phyloP scores from a whole-genome alignment of 2,329 filamentous ascomycete genomes.

The Didymellaceae sp. region DNA sequence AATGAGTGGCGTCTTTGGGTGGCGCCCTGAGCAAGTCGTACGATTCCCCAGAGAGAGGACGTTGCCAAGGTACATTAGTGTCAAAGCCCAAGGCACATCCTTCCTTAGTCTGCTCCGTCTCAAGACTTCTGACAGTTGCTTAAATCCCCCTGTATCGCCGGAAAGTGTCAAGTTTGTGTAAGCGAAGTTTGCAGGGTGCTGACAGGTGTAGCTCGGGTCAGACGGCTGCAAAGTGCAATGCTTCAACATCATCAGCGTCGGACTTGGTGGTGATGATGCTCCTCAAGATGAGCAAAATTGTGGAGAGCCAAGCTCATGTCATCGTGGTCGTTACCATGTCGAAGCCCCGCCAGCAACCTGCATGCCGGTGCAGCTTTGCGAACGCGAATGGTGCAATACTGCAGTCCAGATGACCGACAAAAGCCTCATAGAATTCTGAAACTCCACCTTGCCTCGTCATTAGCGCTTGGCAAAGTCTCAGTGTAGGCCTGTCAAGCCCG shows the following conservation, averaged over 20 bases:
- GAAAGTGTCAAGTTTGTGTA: slow-evolving; percentile 4
- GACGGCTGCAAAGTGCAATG: slow-evolving; percentile 8
- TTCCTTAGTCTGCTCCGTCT: slow-evolving; percentile 3
- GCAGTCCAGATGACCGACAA: not conserved
- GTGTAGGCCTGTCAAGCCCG: slow-evolving; percentile 1
- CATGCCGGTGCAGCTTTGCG: slow-evolving; percentile 8
- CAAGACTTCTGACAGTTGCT: slow-evolving; percentile 24
- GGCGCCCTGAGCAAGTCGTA: slow-evolving; percentile 5
- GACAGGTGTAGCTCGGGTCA: slow-evolving; percentile 5
- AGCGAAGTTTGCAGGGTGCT: slow-evolving; percentile 3
- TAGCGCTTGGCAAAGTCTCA: slow-evolving; percentile 16
- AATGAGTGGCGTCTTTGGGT: too few relatives aligned
- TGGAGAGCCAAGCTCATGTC: not conserved
- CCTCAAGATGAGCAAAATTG: not conserved
- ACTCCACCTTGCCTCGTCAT: slow-evolving; percentile 13
- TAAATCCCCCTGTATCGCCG: slow-evolving; percentile 9
- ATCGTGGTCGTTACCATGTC: slow-evolving; percentile 1
- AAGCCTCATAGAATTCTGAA: slow-evolving; percentile 1
- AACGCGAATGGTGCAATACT: slow-evolving; percentile 1
- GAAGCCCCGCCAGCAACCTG: slow-evolving; percentile 2
- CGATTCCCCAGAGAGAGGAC: slow-evolving; percentile 16
- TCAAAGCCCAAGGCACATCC: slow-evolving; percentile 7
- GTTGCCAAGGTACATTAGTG: slow-evolving; percentile 21
- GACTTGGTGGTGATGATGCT: slow-evolving; percentile 4
- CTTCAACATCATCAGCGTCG: not conserved